Conservation (phyloP, 1,284 basidiomycete species). For the Cystobasidium pallidum region DNA sequence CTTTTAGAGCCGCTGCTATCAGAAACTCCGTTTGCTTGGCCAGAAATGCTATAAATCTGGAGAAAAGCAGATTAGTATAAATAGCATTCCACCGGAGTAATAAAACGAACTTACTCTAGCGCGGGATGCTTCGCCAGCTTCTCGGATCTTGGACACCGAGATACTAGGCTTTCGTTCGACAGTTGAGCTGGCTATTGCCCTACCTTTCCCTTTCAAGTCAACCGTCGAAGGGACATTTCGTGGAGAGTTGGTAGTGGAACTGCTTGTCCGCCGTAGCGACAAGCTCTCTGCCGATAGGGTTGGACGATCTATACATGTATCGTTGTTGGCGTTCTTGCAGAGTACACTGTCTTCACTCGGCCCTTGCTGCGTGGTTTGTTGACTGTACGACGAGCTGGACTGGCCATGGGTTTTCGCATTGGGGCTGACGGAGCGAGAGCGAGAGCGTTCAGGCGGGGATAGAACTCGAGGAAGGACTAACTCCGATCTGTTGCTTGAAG, state of each 20-base stretch:
- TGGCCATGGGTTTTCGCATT: too few species aligned
- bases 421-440: conserved; percentile 7
- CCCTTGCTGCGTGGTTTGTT: background rate
- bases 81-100: too few species aligned
- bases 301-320: too few species aligned
- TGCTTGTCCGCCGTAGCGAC: conserved; percentile 18
- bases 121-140: conserved; percentile 27
- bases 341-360: too few species aligned
- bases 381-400: background rate
- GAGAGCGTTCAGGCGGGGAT: background rate
- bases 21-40: background rate
- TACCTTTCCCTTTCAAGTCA: background rate
- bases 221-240: background rate
- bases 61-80: background rate
- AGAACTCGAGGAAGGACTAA: background rate
- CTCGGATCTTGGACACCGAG: conserved; percentile 21
- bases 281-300: too few species aligned
- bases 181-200: background rate
- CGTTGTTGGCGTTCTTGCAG: too few species aligned
- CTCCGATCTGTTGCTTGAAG: background rate
- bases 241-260: conserved; percentile 1
- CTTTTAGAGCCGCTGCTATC: background rate
- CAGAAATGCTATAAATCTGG: background rate
- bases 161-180: conserved; percentile 2
- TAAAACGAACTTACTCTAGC: conserved; percentile 7